A percentile compares a stretch with the other conserved stretches of the same genome.
Conservation (phyloP, 23 red algal genomes). For the Agarophyton chilense region DNA sequence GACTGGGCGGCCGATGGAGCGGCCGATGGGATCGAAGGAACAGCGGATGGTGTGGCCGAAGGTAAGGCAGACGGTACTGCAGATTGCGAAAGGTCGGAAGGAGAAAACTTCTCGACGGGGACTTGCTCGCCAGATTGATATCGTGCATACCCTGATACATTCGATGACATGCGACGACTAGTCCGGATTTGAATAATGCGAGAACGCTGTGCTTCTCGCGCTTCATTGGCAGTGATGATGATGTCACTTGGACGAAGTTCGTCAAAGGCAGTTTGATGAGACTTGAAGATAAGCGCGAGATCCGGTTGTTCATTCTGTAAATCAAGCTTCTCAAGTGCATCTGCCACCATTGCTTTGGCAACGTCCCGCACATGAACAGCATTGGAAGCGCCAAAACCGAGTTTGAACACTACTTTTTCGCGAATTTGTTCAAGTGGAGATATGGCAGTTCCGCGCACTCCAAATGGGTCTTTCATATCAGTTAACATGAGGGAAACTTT, state of each 20-base stretch:
- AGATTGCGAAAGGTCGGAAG: slow-evolving; percentile 33
- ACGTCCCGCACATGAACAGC: slow-evolving; percentile 61
- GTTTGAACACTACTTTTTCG: slow-evolving; percentile 47
- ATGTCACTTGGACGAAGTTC: slow-evolving; percentile 1
- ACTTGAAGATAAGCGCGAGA: slow-evolving; percentile 30
- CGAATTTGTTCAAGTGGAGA: slow-evolving; percentile 37
- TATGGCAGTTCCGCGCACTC: background rate
- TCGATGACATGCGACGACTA: background rate
- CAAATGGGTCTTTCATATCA: slow-evolving; percentile 20
- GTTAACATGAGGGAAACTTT: slow-evolving; percentile 43
- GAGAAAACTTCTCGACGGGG: background rate
- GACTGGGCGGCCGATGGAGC: background rate
- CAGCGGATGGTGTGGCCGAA: background rate
- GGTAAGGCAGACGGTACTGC: slow-evolving; percentile 20
- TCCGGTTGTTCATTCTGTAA: slow-evolving; percentile 30
- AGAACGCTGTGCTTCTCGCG: slow-evolving; percentile 1
- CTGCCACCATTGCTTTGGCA: slow-evolving; percentile 62
- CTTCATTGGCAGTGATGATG: slow-evolving; percentile 7
- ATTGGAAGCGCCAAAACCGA: slow-evolving; percentile 28
- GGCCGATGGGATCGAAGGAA: background rate
- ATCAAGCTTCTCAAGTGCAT: slow-evolving; percentile 27
- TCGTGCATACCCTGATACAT: slow-evolving; percentile 1
- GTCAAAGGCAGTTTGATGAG: slow-evolving; percentile 17
- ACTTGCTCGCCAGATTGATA: slow-evolving; percentile 14
- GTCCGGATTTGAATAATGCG: slow-evolving; percentile 7